Base-by-base conservation (phyloP, 2,329 filamentous ascomycete genomes). In the Botrytis fragariae region DNA sequence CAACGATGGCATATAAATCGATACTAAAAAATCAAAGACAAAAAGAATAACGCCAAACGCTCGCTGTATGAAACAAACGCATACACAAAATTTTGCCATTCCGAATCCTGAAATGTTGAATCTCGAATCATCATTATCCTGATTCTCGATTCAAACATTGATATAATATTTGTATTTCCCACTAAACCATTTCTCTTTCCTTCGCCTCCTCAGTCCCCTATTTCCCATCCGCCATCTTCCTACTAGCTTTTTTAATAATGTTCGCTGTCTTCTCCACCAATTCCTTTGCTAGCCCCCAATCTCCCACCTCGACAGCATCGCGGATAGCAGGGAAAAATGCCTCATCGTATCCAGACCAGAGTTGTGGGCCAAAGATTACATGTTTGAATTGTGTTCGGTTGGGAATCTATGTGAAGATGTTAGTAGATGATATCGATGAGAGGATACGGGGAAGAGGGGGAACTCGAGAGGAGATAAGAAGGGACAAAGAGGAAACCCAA, bases 331-430 rank as follows among this genome's bases (percentile, higher is more conserved):
- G 95, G 83, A 97, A 97, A 75, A 89, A 89, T 0, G 88, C 88
- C 72, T 88, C 87, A 45, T 92, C 88, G 77, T 91, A 88, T 54
- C 87, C 89, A 48, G 90, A 91, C 91, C 93, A 95, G 4, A 89
- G 85, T 79, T 93, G 89, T 0, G 96, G 96, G 2, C 93, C 95
- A 81, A 95, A 97, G 73, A 99, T 84, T 79, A 97, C 88, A 82
- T 98, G 96, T 82, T 97, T 97, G 86, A 94, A 99, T 83, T 98
- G 96, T 8, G 92, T 93, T 76, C 95, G 91, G 78, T 93, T 93
- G 57, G 93, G 93, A 7, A 97, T 88, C 92, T 94, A 72, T 69
- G 51, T 35, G n/a, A 16, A 29, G 14, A 10, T 44, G 62, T 71
- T 37, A 60, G n/a, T 65, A 16, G 5, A 18, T 12, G n/a, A 8